Percentiles rank a stretch among this genome's conserved stretches.
phyloP scores from a whole-genome alignment of 805 yeast species.

The Cephaloascus albidus region DNA sequence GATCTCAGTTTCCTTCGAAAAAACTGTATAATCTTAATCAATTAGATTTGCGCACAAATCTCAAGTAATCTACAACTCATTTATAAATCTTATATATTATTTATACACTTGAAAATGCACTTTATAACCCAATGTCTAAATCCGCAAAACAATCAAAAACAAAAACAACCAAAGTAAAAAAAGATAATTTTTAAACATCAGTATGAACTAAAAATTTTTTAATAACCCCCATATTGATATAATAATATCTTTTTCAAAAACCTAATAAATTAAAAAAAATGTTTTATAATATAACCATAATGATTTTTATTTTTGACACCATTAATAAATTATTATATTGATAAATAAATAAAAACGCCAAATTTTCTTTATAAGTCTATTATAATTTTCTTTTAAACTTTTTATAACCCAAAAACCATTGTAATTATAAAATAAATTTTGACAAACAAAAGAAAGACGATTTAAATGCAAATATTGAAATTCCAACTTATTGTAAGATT shows the following conservation, averaged over 20 bases:
- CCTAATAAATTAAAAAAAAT: neutral
- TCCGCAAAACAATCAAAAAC: constrained; percentile 1
- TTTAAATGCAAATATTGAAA: neutral
- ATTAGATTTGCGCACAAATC: too few relatives aligned
- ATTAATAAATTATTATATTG: too few relatives aligned
- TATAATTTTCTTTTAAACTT: neutral
- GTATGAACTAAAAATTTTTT: constrained; percentile 1
- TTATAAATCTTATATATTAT: neutral
- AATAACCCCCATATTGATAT: constrained; percentile 1
- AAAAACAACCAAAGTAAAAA: neutral
- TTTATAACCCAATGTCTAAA: constrained; percentile 1
- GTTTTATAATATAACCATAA: neutral
- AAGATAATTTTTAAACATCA: neutral
- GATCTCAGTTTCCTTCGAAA: too few relatives aligned
- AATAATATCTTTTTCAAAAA: neutral
- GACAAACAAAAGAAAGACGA: neutral
- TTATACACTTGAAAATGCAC: constrained; percentile 1
- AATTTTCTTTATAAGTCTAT: neutral
- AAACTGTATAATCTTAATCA: too few relatives aligned
- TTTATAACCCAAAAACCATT: neutral
- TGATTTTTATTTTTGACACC: constrained; percentile 1
- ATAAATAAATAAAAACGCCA: neutral
- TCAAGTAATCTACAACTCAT: too few relatives aligned
- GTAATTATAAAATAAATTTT: too few relatives aligned
- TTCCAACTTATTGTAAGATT: too few relatives aligned